Evolutionary conservation across 441 rosid species (phyloP), one percentile per base, ranked within the genome.

Genomic region (Corymbia citriodora): DNA sequence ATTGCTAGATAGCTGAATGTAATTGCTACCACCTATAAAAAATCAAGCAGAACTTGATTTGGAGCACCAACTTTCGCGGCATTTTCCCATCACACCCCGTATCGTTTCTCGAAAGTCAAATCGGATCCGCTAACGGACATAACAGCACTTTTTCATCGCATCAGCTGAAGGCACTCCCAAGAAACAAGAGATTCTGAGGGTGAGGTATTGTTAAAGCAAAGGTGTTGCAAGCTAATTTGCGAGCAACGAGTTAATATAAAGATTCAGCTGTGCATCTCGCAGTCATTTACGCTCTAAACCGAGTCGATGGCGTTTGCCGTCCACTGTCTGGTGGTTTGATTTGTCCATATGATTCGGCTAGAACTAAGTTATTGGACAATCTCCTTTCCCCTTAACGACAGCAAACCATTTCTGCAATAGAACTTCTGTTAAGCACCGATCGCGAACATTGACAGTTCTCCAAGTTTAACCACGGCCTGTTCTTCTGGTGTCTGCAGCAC

Each of bases 381-480:
- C 29, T 74, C 50, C 83, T 74, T 40, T 40, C 29, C 83, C 83
- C 83, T 21, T 12, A 45, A 40, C 21, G 50, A 74, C 83, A 74
- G n/a, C 52, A 79, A 23, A 79, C 85, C 23, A 79, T 68, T 68
- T 68, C 79, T 68, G 45, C 79, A 4, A 6, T 31, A 68, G 79
- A 68, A 68, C 23, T 68, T 68, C 79, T 68, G 45, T 31, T 16
- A 31, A 31, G 16, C 45, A 3, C 9, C 40, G 36, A 68, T 21
- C 3, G 8, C 0, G n/a, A 79, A 23, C 52, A 23, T 74, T 23
- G 23, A 12, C 49, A 23, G n/a, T 40, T 79, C 85, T 12, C 45
- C n/a, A 21, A 10, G 29, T 40, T 74, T 21, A 40, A 45, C n/a
- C 48, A 1, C 7, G 0, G 18, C n/a, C 25, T n/a, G 10, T 79